These are phyloP conservation scores for Mycena maculata DNA, from an alignment of 768 basidiomycete species.

Conservation along the genomic window DNA sequence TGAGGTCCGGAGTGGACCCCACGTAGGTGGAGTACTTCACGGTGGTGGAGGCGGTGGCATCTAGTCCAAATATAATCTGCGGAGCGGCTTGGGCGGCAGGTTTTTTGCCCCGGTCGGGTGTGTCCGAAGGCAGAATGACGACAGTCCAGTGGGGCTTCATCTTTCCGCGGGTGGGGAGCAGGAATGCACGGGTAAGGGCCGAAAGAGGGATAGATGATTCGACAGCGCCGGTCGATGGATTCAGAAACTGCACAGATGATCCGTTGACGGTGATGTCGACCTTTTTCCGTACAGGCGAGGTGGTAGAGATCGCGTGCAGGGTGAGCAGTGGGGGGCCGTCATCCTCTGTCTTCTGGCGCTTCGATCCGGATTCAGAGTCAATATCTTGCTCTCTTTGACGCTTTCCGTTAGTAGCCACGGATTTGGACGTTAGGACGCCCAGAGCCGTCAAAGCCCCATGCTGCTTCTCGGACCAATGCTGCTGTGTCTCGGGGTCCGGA, in stretches of 20 bases:
- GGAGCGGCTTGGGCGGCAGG: conserved; percentile 50
- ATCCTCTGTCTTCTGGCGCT: conserved; percentile 46
- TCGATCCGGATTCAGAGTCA: conserved; percentile 37
- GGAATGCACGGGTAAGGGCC: conserved; percentile 68
- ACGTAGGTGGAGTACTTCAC: conserved; percentile 59
- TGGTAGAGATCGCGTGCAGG: conserved; percentile 73
- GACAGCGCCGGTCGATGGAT: conserved; percentile 59
- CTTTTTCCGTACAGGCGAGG: conserved; percentile 82
- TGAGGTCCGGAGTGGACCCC: conserved; percentile 37
- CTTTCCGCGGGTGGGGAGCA: conserved; percentile 82
- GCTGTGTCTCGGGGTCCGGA: conserved; percentile 41
- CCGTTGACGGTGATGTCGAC: conserved; percentile 71
- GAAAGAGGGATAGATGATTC: conserved; percentile 65
- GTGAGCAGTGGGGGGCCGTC: conserved; percentile 65
- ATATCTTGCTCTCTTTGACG: conserved; percentile 49
- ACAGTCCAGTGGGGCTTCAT: conserved; percentile 79
- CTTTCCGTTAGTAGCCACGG: conserved; percentile 43
- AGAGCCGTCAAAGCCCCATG: conserved; percentile 43
- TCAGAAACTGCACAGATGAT: conserved; percentile 62
- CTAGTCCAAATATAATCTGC: conserved; percentile 79
- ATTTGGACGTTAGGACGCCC: conserved; percentile 41
- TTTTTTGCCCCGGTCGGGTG: conserved; percentile 56
- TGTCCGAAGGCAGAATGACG: conserved; percentile 69
- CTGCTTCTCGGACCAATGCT: conserved; percentile 56
- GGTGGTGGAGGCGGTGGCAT: conserved; percentile 61